Base-by-base conservation (phyloP, 2,329 filamentous ascomycete genomes). In the Venturia aucupariae region DNA sequence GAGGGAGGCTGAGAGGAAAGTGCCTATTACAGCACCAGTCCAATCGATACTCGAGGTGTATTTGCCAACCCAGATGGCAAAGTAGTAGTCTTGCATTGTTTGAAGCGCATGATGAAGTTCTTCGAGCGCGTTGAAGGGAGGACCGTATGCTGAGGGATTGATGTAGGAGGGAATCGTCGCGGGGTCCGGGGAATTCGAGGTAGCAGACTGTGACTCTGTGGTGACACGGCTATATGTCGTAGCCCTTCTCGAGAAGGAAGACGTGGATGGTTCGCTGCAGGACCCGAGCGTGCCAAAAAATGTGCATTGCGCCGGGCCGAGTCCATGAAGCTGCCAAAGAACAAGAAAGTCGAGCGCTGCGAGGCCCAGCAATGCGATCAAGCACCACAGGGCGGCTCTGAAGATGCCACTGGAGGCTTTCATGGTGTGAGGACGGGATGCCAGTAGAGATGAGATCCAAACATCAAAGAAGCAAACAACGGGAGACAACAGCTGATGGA, bases 31-130 rank as follows among this genome's bases (percentile, higher is more conserved):
- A 4, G 93, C 92, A 22, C 87, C 88, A 0, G 93, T 97, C 93
- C 93, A 97, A 77, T 97, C 93, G 70, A 96, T 97, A 39, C 90
- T 84, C 0, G 82, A 81, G 0, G 92, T 90, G 90, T 92, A 97
- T 32, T 86, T 91, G 13, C 90, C 92, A 42, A 88, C 78, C 81
- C 89, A 89, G 4, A 88, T 77, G 59, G 86, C 82, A 72, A 94
- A 97, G 76, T 91, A 96, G 32, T 82, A 79, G 62, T 84, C 80
- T 73, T 97, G 92, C 81, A 97, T 85, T 6, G 88, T 85, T 59
- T 85, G 81, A 67, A 97, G 80, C 6, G 90, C 88, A 60, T 82
- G 63, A 62, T 74, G 73, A 13, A 79, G 71, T 44, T 76, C 70
- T 54, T 71, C 69, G 11, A 75, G 70, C 17, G 70, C 66, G 55